phyloP scores from a whole-genome alignment of 1,284 basidiomycete species.

The Mycena citricolor region DNA sequence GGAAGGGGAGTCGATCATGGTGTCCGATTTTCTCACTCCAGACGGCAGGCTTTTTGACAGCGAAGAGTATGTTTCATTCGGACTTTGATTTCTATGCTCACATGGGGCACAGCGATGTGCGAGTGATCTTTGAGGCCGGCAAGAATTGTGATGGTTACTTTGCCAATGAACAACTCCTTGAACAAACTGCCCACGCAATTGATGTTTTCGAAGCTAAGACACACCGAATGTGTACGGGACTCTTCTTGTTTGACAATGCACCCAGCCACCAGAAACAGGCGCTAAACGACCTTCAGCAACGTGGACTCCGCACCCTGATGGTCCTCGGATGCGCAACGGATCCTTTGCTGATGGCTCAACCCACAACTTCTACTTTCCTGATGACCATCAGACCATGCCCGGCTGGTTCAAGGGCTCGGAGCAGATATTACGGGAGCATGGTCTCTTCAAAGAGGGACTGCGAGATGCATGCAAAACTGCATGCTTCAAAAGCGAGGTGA shows the following conservation, averaged over 20 bases:
- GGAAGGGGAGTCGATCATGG: slow-evolving; percentile 2
- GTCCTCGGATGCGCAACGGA: slow-evolving; percentile 3
- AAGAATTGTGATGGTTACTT: slow-evolving; percentile 30
- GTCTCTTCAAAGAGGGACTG: slow-evolving; percentile 1
- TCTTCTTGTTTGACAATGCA: slow-evolving; percentile 2
- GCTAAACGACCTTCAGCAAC: background rate
- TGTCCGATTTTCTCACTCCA: slow-evolving; percentile 1
- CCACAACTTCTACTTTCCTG: slow-evolving; percentile 31
- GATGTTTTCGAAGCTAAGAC: slow-evolving; percentile 23
- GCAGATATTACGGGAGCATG: slow-evolving; percentile 26
- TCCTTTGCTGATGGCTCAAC: slow-evolving; percentile 18
- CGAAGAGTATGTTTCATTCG: background rate
- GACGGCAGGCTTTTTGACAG: background rate
- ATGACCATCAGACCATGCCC: slow-evolving; percentile 30
- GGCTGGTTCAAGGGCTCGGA: slow-evolving; percentile 33
- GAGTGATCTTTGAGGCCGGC: slow-evolving; percentile 27
- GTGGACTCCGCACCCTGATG: background rate
- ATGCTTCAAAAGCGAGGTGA: slow-evolving; percentile 15
- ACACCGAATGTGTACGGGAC: background rate
- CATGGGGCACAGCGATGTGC: too few species aligned
- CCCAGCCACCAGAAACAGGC: background rate
- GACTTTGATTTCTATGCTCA: background rate
- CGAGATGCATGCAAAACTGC: slow-evolving; percentile 2
- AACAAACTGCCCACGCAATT: slow-evolving; percentile 26
- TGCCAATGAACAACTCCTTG: slow-evolving; percentile 25